A percentile compares a stretch with the other conserved stretches of the same genome.
phyloP scores from a whole-genome alignment of 148 eudicot genomes.

The Amaranthus palmeri region DNA sequence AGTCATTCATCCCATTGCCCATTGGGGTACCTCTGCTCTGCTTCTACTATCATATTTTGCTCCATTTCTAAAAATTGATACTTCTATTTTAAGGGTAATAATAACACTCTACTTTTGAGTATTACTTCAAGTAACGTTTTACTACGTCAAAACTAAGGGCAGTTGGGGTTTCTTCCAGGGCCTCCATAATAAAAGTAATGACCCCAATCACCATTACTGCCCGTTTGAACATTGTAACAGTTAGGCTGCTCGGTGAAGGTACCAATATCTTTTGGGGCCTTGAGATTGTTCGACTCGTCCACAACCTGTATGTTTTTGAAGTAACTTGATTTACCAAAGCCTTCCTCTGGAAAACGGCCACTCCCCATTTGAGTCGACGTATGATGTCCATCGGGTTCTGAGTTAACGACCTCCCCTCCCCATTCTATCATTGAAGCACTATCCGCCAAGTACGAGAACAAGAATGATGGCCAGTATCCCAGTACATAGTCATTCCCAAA shows the following conservation, averaged over 20 bases:
- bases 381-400: constrained; percentile 78
- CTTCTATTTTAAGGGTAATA: neutral
- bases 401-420: constrained; percentile 98
- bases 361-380: constrained; percentile 97
- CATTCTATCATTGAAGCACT: constrained; percentile 98
- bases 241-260: constrained; percentile 90
- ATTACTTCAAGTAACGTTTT: constrained; percentile 5
- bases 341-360: constrained; percentile 92
- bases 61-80: too few relatives aligned
- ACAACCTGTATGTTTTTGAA: constrained; percentile 91
- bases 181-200: constrained; percentile 90
- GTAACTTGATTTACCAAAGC: constrained; percentile 89
- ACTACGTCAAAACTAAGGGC: constrained; percentile 35
- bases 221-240: constrained; percentile 89
- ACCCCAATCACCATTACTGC: constrained; percentile 89
- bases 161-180: constrained; percentile 79
- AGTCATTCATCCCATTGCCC: too few relatives aligned
- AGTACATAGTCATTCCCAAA: constrained; percentile 72
- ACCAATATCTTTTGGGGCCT: constrained; percentile 79
- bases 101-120: neutral
- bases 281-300: constrained; percentile 83
- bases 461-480: constrained; percentile 95
- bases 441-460: constrained; percentile 89
- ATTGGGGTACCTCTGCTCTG: too few relatives aligned
- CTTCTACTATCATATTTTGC: too few relatives aligned